phyloP scores from a whole-genome alignment of 371 early-diverging fungal species.

The Fennellomyces sp. region DNA sequence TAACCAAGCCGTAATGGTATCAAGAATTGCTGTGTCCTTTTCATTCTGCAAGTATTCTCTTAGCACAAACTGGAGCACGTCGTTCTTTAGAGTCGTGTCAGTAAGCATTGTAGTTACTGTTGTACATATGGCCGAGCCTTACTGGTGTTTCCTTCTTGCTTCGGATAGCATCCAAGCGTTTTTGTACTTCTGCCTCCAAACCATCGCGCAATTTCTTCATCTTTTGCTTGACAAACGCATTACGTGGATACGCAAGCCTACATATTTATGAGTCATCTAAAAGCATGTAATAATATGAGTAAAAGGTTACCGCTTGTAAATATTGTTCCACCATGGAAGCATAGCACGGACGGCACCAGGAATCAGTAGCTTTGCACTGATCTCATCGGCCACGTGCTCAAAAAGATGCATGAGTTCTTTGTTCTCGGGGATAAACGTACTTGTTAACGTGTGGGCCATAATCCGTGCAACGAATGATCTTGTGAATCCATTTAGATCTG shows the following conservation, averaged over 20 bases:
- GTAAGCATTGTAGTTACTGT: not conserved
- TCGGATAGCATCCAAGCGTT: not conserved
- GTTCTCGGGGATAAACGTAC: not conserved
- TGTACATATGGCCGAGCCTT: not conserved
- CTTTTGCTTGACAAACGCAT: not conserved
- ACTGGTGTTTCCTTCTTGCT: not conserved
- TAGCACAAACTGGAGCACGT: not conserved
- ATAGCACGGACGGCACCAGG: slow-evolving; percentile 15
- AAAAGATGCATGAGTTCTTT: slow-evolving; percentile 9
- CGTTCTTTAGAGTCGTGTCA: too few relatives aligned
- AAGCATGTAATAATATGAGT: too few relatives aligned
- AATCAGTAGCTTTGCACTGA: not conserved
- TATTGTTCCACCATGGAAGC: slow-evolving; percentile 26
- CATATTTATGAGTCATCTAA: not conserved
- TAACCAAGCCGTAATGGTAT: slow-evolving; percentile 13
- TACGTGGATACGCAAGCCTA: slow-evolving; percentile 1
- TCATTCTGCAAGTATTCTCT: not conserved
- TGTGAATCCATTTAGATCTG: not conserved
- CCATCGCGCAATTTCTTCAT: not conserved
- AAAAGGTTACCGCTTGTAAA: slow-evolving; percentile 34
- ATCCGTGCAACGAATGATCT: slow-evolving; percentile 1
- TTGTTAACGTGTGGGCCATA: slow-evolving; percentile 10
- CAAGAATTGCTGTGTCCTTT: slow-evolving; percentile 4
- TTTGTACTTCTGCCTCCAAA: slow-evolving; percentile 1
- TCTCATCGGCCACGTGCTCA: slow-evolving; percentile 10